Base-by-base conservation (phyloP, 2,329 filamentous ascomycete genomes). In the Fusarium sp. region DNA sequence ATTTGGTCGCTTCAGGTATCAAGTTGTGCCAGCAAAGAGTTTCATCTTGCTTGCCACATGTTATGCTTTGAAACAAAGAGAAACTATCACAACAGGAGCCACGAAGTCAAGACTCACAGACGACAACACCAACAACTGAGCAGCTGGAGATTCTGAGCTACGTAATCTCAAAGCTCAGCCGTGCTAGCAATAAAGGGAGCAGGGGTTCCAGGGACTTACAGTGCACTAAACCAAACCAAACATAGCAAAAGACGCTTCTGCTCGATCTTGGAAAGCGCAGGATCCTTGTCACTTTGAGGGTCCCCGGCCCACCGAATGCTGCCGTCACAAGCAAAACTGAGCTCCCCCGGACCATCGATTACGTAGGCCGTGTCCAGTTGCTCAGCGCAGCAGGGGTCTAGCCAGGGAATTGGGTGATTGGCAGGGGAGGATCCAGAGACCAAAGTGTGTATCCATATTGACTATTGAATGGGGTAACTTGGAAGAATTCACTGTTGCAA, bases 311-410 rank as follows among this genome's bases (percentile, higher is more conserved):
- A 67, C 56, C 29, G 33, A 50, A 55, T 44, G 31, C 33, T 47
- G 37, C 52, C 62, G 35, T 66, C 62, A 60, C 53, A 65, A 66
- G 60, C 53, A 65, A 60, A 65, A 59, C 23, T 57, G 57, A 54
- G 38, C 54, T 62, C 46, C 68, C 67, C 69, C 59, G 31, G 69
- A 70, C 69, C 59, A 72, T 69, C 60, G 33, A 71, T 72, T 72
- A 72, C 70, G 70, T 71, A 72, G 64, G 48, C 66, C 29, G 48
- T 63, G 41, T 29, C 58, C 29, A 47, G 58, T 50, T 66, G 41
- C 63, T 72, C 70, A 72, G 70, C 70, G 44, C 56, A 46, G 56
- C 70, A 72, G 70, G 70, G 70, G 70, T 54, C 48, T 56, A 46
- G 42, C 38, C 46, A 47, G 57, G 57, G 39, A 60, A 37, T 55